Percentiles rank a stretch among this genome's conserved stretches.
phyloP scores from a whole-genome alignment of 108 stramenopile species.

The Skeletonema grethae region DNA sequence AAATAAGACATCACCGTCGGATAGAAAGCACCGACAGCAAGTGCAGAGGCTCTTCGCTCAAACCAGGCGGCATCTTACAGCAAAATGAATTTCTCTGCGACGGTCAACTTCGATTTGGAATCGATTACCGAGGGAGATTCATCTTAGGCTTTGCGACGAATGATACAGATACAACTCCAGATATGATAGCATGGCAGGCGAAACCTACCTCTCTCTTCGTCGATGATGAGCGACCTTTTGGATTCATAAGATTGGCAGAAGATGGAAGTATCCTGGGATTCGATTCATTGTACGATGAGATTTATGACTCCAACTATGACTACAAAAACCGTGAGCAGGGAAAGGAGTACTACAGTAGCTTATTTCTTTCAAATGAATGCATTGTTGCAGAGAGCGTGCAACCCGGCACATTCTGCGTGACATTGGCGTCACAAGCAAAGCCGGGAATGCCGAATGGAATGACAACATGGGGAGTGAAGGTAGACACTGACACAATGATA shows the following conservation, averaged over 20 bases:
- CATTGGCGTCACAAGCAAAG: constrained; percentile 16
- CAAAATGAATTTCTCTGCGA: constrained; percentile 21
- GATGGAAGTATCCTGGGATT: constrained; percentile 39
- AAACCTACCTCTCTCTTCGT: constrained; percentile 37
- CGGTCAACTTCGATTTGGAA: constrained; percentile 23
- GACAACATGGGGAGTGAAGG: constrained; percentile 36
- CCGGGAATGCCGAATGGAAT: constrained; percentile 35
- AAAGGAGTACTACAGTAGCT: constrained; percentile 10
- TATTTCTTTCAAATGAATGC: constrained; percentile 13
- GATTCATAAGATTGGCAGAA: constrained; percentile 7
- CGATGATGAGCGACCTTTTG: constrained; percentile 7
- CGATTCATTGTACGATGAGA: constrained; percentile 13
- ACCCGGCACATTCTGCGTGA: constrained; percentile 9
- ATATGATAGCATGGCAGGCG: constrained; percentile 33
- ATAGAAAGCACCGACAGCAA: constrained; percentile 4
- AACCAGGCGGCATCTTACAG: constrained; percentile 6
- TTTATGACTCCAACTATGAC: constrained; percentile 51
- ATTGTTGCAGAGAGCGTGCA: not conserved
- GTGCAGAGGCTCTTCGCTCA: constrained; percentile 10
- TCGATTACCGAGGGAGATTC: constrained; percentile 12
- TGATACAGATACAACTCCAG: constrained; percentile 11
- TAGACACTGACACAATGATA: constrained; percentile 56
- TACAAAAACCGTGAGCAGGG: constrained; percentile 21
- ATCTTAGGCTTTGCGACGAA: constrained; percentile 12
- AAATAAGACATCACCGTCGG: not conserved